phyloP scores from a whole-genome alignment of 2,329 filamentous ascomycete genomes.

The Paradendryphiella salina region DNA sequence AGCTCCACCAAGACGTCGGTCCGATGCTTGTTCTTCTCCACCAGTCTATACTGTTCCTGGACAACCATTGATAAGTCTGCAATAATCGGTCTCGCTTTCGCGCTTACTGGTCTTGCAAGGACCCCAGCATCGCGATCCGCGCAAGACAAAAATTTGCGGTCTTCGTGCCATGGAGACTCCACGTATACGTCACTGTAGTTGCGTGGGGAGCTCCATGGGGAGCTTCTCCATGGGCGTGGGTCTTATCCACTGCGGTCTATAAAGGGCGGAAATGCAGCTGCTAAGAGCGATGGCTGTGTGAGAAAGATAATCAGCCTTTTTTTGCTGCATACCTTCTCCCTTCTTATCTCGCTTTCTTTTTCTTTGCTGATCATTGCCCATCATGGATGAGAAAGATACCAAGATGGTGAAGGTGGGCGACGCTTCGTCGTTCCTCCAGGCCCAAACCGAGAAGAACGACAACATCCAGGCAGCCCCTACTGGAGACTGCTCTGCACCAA shows the following conservation, averaged over 20 bases:
- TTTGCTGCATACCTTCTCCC: conserved; percentile 9
- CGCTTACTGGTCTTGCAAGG: conserved; percentile 8
- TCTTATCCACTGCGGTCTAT: conserved; percentile 30
- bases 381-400: conserved; percentile 36
- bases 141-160: conserved; percentile 24
- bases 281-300: conserved; percentile 2
- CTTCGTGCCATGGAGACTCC: conserved; percentile 32
- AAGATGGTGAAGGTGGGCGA: conserved; percentile 16
- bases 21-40: conserved; percentile 29
- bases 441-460: conserved; percentile 21
- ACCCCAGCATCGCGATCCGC: conserved; percentile 18
- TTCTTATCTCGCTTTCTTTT: conserved; percentile 5
- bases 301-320: conserved; percentile 12
- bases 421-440: conserved; percentile 12
- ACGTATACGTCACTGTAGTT: conserved; percentile 22
- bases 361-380: conserved; percentile 19
- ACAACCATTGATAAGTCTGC: conserved; percentile 17
- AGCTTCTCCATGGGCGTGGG: conserved; percentile 26
- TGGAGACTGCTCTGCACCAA: conserved; percentile 30
- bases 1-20: conserved; percentile 33
- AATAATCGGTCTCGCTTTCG: conserved; percentile 21
- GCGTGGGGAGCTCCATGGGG: conserved; percentile 25
- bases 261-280: conserved; percentile 26
- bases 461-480: conserved; percentile 30
- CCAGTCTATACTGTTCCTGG: conserved; percentile 21